A percentile compares a stretch with the other conserved stretches of the same genome.
These are phyloP conservation scores for Penicillium sp. DNA, from an alignment of 2,329 filamentous ascomycete genomes.

Conservation along the genomic window DNA sequence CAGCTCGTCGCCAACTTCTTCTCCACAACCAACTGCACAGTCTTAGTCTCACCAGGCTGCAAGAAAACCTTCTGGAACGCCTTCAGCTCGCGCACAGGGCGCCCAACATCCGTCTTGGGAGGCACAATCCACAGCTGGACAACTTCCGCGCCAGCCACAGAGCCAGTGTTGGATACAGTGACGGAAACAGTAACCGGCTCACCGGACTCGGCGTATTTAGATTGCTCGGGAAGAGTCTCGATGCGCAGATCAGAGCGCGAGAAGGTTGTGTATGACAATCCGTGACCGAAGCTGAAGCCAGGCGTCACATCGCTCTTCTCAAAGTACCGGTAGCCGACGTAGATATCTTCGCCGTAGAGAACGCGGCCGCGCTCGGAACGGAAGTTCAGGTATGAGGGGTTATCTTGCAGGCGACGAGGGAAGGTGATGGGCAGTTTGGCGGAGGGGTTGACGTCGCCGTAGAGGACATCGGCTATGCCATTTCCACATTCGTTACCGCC, in stretches of 20 bases:
- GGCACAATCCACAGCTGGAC: conserved; percentile 57
- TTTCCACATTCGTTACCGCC: conserved; percentile 86
- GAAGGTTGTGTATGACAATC: conserved; percentile 76
- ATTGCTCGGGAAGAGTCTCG: conserved; percentile 26
- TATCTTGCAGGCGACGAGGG: conserved; percentile 67
- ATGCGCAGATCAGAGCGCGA: conserved; percentile 51
- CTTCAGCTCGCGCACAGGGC: conserved; percentile 64
- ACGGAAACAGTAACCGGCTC: conserved; percentile 52
- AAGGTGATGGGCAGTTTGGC: conserved; percentile 76
- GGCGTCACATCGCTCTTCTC: conserved; percentile 67
- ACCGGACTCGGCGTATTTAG: conserved; percentile 41
- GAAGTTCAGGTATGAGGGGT: conserved; percentile 76
- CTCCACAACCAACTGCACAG: conserved; percentile 56
- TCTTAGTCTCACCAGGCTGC: conserved; percentile 59
- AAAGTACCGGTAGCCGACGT: conserved; percentile 79
- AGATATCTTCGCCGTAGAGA: conserved; percentile 78
- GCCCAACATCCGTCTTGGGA: conserved; percentile 53
- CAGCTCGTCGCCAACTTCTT: conserved; percentile 69
- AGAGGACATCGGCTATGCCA: conserved; percentile 74
- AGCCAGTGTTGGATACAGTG: conserved; percentile 55
- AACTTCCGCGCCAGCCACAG: conserved; percentile 55
- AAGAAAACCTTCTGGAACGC: conserved; percentile 67
- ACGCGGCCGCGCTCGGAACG: conserved; percentile 68
- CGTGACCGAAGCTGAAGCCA: conserved; percentile 77
- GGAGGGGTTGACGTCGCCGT: conserved; percentile 72